phyloP scores from a whole-genome alignment of 768 basidiomycete genomes.

The Boletus vinaceobasis region DNA sequence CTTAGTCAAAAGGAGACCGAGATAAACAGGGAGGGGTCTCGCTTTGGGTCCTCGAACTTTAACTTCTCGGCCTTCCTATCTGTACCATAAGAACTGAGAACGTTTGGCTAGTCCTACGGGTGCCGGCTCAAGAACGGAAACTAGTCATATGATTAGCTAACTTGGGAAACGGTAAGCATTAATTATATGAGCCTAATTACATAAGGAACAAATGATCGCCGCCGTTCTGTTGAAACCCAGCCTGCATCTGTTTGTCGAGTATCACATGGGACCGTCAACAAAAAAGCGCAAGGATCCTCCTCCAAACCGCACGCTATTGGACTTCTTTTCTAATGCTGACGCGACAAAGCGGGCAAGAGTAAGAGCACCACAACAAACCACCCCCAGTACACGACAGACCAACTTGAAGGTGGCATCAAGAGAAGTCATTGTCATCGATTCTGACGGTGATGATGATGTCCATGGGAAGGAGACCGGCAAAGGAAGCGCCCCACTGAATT shows the following conservation, averaged over 20 bases:
- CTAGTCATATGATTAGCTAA: too few species aligned
- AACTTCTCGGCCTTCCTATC: not conserved
- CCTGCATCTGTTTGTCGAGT: not conserved
- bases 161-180: too few species aligned
- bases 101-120: not conserved
- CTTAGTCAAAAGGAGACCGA: not conserved
- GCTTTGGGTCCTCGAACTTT: not conserved
- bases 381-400: not conserved
- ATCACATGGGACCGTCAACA: slow-evolving; percentile 36
- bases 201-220: not conserved
- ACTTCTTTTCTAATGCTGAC: slow-evolving; percentile 41
- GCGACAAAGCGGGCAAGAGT: slow-evolving; percentile 20
- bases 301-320: slow-evolving; percentile 40
- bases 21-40: not conserved
- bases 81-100: not conserved
- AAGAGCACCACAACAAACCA: not conserved
- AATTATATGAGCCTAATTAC: not conserved
- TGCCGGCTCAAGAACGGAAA: not conserved
- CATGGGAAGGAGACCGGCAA: not conserved
- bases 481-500: not conserved
- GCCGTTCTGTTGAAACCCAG: too few species aligned
- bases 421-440: slow-evolving; percentile 62
- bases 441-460: slow-evolving; percentile 46
- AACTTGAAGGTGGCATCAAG: slow-evolving; percentile 3
- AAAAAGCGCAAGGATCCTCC: slow-evolving; percentile 34